Base-by-base conservation (phyloP, 2,329 filamentous ascomycete genomes). In the Paramyrothecium roridum region DNA sequence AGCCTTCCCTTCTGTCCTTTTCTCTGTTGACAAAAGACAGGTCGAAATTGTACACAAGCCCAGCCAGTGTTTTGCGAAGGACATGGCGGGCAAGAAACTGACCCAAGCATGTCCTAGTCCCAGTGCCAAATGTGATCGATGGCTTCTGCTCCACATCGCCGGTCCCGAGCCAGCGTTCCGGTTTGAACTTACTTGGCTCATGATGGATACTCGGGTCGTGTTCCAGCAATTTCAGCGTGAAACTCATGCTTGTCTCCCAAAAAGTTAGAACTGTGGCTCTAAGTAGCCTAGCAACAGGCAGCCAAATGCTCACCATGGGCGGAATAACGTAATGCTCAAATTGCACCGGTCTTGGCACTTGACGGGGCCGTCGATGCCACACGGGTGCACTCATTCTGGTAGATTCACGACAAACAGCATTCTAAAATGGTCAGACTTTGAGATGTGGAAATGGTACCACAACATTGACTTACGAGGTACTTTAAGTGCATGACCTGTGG, bases 351-450 rank as follows among this genome's bases (percentile, higher is more conserved):
- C 52, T 17, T 2, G 23, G 17, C 22, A 53, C 54, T 23, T 58
- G 56, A 23, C 59, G 49, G 7, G 59, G 59, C n/a, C 60, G 59
- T 8, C 59, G 52, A 49, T 61, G 59, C 59, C 59, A 61, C 3
- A 49, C 45, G 1, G 59, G 59, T 6, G 59, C 56, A 23, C 59
- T 61, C n/a, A 60, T 21, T 6, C 59, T 50, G 3, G 54, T 56
- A 13, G 59, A 59, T 46, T 61, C 59, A n/a, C 56, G 54, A 13
- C 58, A 60, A 8, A 61, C 49, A 8, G 59, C 58, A 46, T 60
- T 58, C 59, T 61, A 20, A 4, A 19, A 19, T 26, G 19, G 11
- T 48, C 17, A 16, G 1, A n/a, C n/a, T 4, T 1, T 19, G 22
- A n/a, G 30, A 53, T 16, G 57, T 13, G 17, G 40, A 43, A 17